Evolutionary conservation across 495 filamentous ascomycete genomes (phyloP), one percentile per base, ranked within the genome.

Genomic region (Extremus antarcticus): DNA sequence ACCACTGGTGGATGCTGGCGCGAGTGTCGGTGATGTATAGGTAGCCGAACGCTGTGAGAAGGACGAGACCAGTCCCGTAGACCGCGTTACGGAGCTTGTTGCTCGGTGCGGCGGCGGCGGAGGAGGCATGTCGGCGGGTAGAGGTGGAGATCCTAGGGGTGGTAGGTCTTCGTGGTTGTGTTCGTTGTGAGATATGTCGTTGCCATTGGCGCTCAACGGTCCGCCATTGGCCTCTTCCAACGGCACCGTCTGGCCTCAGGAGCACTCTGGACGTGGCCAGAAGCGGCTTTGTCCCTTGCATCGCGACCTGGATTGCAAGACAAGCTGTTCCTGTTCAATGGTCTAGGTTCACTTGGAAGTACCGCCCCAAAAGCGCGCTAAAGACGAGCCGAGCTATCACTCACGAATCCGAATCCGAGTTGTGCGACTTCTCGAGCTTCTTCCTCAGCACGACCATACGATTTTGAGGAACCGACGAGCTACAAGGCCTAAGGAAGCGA

Each of bases 1-100:
- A 73, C 70, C 85, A 95, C 55, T 79, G 78, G 73, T 96, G 92
- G 53, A 91, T 63, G 62, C 83, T 84, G 21, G 92, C 87, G 55
- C 92, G 81, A 13, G 91, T 95, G 71, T 98, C 92, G 54, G 91
- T 96, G 32, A 82, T 70, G 65, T 95, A 95, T 63, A 87, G 71
- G 65, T 87, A 92, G 25, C 75, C 74, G 47, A 79, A 74, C 43
- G 71, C 57, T 24, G 78, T 54, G 24, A 69, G 65, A 19, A 84
- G 54, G 7, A 73, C 60, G 48, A 89, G 59, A 1, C 79, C 72
- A 17, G 79, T 76, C 46, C 81, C 75, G 51, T 79, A 77, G 20
- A 84, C 3, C 15, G 22, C n/a, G 35, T 53, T 53, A 3, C 39
- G n/a, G 17, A 43, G 39, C 16, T 43, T 43, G 35, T 24, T 53